Base-by-base conservation (phyloP, 73 alveolate genomes). In the Uronychia binucleata region DNA sequence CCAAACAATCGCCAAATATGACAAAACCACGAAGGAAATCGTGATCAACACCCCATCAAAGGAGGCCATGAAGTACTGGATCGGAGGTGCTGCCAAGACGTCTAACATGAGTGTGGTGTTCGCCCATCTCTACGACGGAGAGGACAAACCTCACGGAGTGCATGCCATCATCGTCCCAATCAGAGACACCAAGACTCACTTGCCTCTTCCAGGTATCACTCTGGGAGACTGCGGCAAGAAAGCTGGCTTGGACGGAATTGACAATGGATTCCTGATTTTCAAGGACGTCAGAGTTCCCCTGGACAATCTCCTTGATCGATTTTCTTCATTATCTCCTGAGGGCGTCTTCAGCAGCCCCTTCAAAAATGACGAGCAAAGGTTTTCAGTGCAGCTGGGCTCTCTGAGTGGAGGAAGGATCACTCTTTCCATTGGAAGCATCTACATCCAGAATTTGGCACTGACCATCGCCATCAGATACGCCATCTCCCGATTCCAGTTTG, bases 211-310 rank as follows among this genome's bases (percentile, higher is more conserved):
- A 26, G 98, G 99, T 14, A 57, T 95, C 29, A 77, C 85, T 28
- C 87, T 93, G 79, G 99, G 99, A 8, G 99, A 95, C 85, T 90
- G 96, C 57, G 99, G 99, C n/a, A 90, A 91, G 1, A 95, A 95
- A 84, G 86, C 81, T 77, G 98, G 96, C 35, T 82, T 86, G 30
- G 88, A 95, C 58, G 98, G 97, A 8, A 87, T 94, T 0, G 99
- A 95, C 77, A 95, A 93, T 77, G 99, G 99, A 30, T 95, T 93
- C 81, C 46, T 95, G 30, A 78, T 78, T 30, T 95, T 95, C 88
- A 86, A 77, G 31, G 92, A 94, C 81, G 90, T 82, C 59, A 88
- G 95, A 85, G 90, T 95, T 46, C 96, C 96, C 8, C 77, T 80
- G 46, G 97, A 89, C 26, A 84, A 88, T 32, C 76, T 95, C 35